Conservation (phyloP, 306 rosid genomes). For the Calophaca sinica region DNA sequence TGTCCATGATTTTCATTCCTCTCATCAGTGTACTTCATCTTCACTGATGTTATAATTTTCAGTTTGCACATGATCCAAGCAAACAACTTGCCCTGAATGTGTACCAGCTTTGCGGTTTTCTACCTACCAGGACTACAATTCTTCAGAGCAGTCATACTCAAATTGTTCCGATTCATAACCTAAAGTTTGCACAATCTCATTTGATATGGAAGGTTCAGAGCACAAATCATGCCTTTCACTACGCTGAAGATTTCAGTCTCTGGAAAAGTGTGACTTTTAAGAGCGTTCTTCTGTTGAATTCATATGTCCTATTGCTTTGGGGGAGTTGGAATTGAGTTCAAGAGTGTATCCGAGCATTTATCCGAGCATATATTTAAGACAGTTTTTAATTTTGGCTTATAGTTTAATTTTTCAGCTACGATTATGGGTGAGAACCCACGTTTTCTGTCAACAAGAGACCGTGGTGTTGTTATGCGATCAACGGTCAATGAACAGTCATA, state of each 20-base stretch:
- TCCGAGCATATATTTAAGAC: neutral
- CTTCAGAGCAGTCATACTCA: conserved; percentile 13
- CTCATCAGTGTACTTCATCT: neutral
- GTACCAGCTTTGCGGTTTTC: conserved; percentile 8
- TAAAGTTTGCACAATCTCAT: neutral
- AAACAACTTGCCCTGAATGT: neutral
- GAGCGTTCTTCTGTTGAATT: neutral
- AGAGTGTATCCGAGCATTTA: neutral
- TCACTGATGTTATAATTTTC: neutral
- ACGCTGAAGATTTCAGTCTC: conserved; percentile 9
- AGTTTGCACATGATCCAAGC: conserved; percentile 11
- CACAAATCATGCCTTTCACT: neutral
- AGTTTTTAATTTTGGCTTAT: neutral
- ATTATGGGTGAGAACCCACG: neutral
- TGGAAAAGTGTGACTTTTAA: neutral
- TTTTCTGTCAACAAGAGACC: neutral
- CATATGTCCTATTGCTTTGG: neutral
- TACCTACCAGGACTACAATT: conserved; percentile 7
- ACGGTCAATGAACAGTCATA: too few relatives aligned
- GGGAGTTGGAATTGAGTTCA: conserved; percentile 11
- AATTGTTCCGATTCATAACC: conserved; percentile 12
- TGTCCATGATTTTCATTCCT: conserved; percentile 22
- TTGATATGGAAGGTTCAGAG: neutral
- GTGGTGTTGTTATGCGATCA: neutral
- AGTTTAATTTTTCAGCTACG: neutral